Conservation (phyloP, 495 filamentous ascomycete genomes). For the Neurospora sp. region DNA sequence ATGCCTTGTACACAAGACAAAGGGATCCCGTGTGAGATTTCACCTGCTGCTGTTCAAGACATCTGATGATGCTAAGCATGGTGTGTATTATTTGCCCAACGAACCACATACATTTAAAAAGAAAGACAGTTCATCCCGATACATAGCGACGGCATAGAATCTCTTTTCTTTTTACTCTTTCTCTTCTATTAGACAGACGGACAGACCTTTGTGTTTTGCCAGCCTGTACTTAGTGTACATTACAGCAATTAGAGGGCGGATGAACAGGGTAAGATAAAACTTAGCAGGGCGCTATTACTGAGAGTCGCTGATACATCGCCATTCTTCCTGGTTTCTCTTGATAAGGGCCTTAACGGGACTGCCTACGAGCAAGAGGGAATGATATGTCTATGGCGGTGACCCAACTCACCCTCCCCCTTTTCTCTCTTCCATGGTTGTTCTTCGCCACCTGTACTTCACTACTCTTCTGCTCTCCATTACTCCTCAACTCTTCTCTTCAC, state of each 20-base stretch:
- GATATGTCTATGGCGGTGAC: background rate
- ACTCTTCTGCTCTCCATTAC: background rate
- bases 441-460: background rate
- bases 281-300: background rate
- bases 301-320: background rate
- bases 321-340: too few relatives aligned
- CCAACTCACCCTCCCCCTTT: background rate
- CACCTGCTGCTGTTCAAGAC: background rate
- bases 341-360: background rate
- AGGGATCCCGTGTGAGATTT: background rate
- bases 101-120: background rate
- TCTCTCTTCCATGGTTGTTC: background rate
- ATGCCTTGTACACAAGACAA: background rate
- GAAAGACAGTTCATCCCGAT: background rate
- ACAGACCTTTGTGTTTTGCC: background rate
- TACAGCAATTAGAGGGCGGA: background rate
- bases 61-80: background rate
- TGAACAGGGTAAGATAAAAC: background rate
- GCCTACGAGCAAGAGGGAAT: background rate
- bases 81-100: background rate
- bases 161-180: background rate
- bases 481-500: background rate
- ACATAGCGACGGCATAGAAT: background rate
- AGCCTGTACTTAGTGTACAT: background rate
- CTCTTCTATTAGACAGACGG: background rate